A percentile compares a stretch with the other conserved stretches of the same genome.
phyloP scores from a whole-genome alignment of 208 protist species.

The Trypanosoma brucei region DNA sequence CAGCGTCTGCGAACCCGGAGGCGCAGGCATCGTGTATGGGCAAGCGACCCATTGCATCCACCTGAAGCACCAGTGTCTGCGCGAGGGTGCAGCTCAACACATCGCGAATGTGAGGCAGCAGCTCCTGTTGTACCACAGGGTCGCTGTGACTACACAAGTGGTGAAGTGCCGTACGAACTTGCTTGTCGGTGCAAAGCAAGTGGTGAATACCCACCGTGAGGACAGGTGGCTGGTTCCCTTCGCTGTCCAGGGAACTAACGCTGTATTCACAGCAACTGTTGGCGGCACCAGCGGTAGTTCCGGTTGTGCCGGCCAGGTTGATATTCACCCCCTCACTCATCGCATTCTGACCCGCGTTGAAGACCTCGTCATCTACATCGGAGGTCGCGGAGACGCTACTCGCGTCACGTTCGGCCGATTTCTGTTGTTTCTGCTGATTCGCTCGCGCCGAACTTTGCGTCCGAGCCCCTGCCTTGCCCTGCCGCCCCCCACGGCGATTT shows the following conservation, averaged over 20 bases:
- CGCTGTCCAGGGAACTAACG: neutral
- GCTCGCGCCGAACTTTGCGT: neutral
- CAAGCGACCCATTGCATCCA: conserved; percentile 40
- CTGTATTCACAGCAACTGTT: neutral
- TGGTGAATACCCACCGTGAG: conserved; percentile 19
- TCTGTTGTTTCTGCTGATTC: neutral
- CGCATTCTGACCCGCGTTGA: no score
- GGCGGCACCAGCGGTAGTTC: no score
- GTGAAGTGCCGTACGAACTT: conserved; percentile 53
- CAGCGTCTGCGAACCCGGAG: conserved; percentile 38
- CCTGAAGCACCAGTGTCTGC: conserved; percentile 21
- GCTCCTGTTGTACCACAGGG: conserved; percentile 22
- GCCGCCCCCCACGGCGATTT: no score
- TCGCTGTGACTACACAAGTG: conserved; percentile 44
- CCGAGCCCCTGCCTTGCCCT: neutral
- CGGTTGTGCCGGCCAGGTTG: no score
- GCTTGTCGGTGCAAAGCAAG: conserved; percentile 43
- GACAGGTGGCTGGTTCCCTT: neutral
- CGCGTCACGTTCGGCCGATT: neutral
- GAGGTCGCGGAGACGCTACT: neutral
- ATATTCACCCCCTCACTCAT: no score
- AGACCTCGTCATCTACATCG: neutral
- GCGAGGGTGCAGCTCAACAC: conserved; percentile 15
- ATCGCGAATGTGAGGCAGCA: conserved; percentile 35
- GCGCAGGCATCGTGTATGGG: conserved; percentile 59